phyloP scores from a whole-genome alignment of 2,329 filamentous ascomycete genomes.

The Scedosporium dehoogii region DNA sequence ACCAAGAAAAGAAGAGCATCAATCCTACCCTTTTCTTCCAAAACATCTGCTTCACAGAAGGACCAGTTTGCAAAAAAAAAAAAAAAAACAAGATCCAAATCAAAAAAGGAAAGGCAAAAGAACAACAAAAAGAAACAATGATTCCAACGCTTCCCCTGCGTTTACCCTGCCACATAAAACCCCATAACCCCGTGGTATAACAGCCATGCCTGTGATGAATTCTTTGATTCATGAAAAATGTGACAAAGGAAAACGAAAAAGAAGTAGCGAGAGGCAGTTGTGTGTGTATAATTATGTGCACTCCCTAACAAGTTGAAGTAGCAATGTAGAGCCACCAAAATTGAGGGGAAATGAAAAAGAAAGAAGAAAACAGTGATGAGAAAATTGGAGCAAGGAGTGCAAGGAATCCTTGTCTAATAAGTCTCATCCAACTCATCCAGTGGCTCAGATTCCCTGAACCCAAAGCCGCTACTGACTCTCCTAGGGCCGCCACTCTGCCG shows the following conservation, averaged over 20 bases:
- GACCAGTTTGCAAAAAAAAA: neutral
- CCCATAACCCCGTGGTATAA: constrained; percentile 5
- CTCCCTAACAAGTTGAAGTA: neutral
- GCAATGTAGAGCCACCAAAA: neutral
- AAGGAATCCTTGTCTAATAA: constrained; percentile 29
- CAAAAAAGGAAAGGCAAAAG: neutral
- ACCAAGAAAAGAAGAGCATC: neutral
- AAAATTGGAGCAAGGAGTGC: neutral
- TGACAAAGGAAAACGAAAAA: neutral
- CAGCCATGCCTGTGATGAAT: neutral
- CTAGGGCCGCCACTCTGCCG: constrained; percentile 30
- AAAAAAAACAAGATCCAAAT: neutral
- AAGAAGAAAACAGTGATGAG: constrained; percentile 1
- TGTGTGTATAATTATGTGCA: too few relatives aligned
- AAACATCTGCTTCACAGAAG: neutral
- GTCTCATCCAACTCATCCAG: constrained; percentile 44
- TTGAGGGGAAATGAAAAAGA: neutral
- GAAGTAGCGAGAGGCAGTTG: neutral
- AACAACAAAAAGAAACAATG: constrained; percentile 4
- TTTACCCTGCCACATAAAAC: neutral
- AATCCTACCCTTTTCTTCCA: neutral
- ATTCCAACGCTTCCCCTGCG: neutral
- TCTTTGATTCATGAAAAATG: constrained; percentile 2
- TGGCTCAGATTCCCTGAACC: constrained; percentile 9
- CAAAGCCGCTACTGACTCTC: constrained; percentile 29